Base-by-base conservation (phyloP, 306 rosid genomes). In the Lathyrus sativus region DNA sequence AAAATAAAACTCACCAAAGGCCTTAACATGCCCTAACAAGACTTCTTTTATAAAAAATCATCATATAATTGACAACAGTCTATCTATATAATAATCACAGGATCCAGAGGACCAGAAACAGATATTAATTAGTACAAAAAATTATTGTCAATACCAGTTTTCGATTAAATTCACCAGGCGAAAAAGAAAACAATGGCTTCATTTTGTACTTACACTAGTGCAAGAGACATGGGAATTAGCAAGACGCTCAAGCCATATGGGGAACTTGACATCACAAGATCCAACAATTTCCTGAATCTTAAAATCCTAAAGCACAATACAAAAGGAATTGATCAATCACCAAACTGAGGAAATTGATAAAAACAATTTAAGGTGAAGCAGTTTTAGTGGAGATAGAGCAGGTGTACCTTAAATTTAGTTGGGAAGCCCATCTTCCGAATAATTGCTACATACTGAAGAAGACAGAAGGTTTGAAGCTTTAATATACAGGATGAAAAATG, bases 261-360 rank as follows among this genome's bases (percentile, higher is more conserved):
- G 95, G 67, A 91, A 91, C 78, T 91, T 87, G 41, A 89, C 96
- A 64, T 91, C 95, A 69, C 95, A 85, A 10, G 95, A 91, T 50
- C 95, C 97, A 60, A 89, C 95, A 31, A 89, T 91, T 57, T 91
- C 87, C 80, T 89, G 95, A 83, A 91, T 87, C 78, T 87, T 89
- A 62, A 91, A 89, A 80, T 80, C 84, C 84, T 80, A 48, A 43
- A 42, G 56, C 75, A 72, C n/a, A 29, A 75, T 33, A n/a, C 7
- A 50, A 43, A 60, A 24, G 46, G 58, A 42, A 74, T 37, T 9
- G 57, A 74, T 68, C 24, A 61, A 50, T 9, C n/a, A 62, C 14
- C 35, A 68, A 45, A 26, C 12, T 11, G 35, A 38, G 29, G 29
- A 15, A 35, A 14, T 35, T 17, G 8, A 33, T 33, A 57, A 50